Evolutionary conservation across 225 moss, liverwort and hornwort genomes (phyloP), one percentile per base, ranked within the genome.

Genomic region (Pleurozium schreberi): DNA sequence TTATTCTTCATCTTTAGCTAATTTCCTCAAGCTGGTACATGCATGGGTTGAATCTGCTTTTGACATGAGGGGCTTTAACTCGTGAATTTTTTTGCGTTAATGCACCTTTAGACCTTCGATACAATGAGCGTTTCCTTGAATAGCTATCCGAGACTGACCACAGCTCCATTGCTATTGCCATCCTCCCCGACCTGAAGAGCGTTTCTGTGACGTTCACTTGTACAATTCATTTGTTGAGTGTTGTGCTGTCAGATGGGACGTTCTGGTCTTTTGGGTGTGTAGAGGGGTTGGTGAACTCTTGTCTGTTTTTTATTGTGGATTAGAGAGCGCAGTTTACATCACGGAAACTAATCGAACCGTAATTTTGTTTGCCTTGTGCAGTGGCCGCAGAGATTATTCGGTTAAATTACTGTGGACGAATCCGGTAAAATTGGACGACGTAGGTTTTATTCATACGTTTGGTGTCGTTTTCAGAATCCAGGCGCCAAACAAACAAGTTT

Each of bases 281-380:
- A 62, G 40, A 62, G 62, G 86, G 31, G 53, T 65, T 81, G 81
- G 59, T 71, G 81, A 81, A 12, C 70, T 80, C 14, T 27, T 61
- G 15, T 91, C 79, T 81, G 50, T 55, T 80, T 73, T n/a, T 60
- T 42, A 10, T 50, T 34, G 53, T 66, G 84, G 64, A 67, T 47
- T 59, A 87, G 57, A 84, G 73, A 57, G 26, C 69, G 18, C 59
- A 73, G 62, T 86, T 87, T 53, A 13, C 55, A 55, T 79, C 60
- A 11, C 34, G 31, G 74, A 84, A 36, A 85, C 76, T 81, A 68
- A 81, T 63, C 28, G n/a, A 77, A 28, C 43, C 42, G 50, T 85
- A 63, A 57, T 69, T 77, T 64, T 77, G 38, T 71, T 85, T 90
- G 66, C 64, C 42, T 86, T 85, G 77, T 91, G 91, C 88, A 92